Evolutionary conservation across 2,329 filamentous ascomycete genomes (phyloP), one percentile per base, ranked within the genome.

Genomic region (Zasmidium citrigriseum): DNA sequence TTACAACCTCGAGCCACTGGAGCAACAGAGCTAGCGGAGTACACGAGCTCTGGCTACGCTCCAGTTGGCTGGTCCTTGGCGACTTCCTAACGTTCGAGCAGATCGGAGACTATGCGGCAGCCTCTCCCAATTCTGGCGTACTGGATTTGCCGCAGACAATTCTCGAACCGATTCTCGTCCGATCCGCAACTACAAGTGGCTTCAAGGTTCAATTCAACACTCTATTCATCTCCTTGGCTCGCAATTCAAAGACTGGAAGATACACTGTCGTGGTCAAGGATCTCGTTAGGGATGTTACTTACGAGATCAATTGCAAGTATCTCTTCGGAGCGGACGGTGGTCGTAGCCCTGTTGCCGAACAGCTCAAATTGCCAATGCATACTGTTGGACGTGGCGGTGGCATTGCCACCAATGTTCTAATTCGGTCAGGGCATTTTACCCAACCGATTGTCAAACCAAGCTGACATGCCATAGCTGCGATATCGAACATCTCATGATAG

Each of bases 251-350:
- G 22, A 25, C 20, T 4, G 45, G 10, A 4, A 11, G 4, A 5
- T 4, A 16, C 22, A 14, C n/a, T 11, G 18, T 20, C 4, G 18
- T 18, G 5, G 10, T 47, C 22, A 10, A 47, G 9, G 45, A 47
- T 18, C 11, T 14, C 20, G 9, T 47, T 3, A 47, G 11, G 4
- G 18, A 11, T 5, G 23, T 21, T 7, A 23, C 25, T 10, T 82
- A 80, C 67, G 56, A 63, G 21, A 75, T 86, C 27, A 73, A 74
- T 4, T 77, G 81, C 0, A 78, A 77, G 47, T 86, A 81, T 58
- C 71, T 86, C 9, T 83, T 86, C 59, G 84, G 83, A 2, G 80
- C 78, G 34, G 84, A 86, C 64, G 84, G 76, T 18, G 77, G 70
- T 2, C 67, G 75, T 52, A 80, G 76, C 67, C 72, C 67, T 52